phyloP scores from a whole-genome alignment of 75 land plant species.

The Gnetum montanum region DNA sequence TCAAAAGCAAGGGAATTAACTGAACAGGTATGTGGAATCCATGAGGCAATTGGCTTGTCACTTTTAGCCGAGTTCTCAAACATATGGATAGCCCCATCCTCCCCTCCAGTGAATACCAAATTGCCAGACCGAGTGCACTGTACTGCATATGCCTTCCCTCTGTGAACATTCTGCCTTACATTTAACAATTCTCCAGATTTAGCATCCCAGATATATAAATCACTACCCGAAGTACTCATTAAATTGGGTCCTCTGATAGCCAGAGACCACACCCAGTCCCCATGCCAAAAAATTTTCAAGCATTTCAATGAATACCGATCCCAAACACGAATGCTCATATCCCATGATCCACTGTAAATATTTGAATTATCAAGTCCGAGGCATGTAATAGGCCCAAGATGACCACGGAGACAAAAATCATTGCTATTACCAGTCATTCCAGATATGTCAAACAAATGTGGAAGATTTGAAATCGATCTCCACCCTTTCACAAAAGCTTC shows the following conservation, averaged over 20 bases:
- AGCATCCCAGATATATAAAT: conserved; percentile 75
- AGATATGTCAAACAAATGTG: conserved; percentile 63
- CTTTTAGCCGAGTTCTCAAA: conserved; percentile 35
- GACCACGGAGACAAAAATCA: conserved; percentile 62
- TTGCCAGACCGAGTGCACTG: conserved; percentile 69
- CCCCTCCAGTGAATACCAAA: conserved; percentile 85
- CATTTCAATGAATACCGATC: conserved; percentile 47
- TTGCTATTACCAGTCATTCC: conserved; percentile 17
- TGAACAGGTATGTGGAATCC: conserved; percentile 78
- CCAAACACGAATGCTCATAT: conserved; percentile 82
- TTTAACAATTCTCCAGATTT: conserved; percentile 31
- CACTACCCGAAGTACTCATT: conserved; percentile 69
- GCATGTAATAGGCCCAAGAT: conserved; percentile 83
- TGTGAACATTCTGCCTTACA: conserved; percentile 45
- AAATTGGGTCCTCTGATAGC: conserved; percentile 50
- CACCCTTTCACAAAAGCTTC: conserved; percentile 72
- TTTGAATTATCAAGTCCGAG: conserved; percentile 51
- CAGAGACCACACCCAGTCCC: conserved; percentile 89
- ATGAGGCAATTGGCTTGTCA: conserved; percentile 38
- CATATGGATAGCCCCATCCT: conserved; percentile 95
- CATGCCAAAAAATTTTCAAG: conserved; percentile 49
- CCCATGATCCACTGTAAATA: conserved; percentile 97
- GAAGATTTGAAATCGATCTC: conserved; percentile 52
- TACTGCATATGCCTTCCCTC: conserved; percentile 57
- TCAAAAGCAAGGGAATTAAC: conserved; percentile 90